Conservation (phyloP, 2,329 filamentous ascomycete species). For the Biscogniauxia sp. region DNA sequence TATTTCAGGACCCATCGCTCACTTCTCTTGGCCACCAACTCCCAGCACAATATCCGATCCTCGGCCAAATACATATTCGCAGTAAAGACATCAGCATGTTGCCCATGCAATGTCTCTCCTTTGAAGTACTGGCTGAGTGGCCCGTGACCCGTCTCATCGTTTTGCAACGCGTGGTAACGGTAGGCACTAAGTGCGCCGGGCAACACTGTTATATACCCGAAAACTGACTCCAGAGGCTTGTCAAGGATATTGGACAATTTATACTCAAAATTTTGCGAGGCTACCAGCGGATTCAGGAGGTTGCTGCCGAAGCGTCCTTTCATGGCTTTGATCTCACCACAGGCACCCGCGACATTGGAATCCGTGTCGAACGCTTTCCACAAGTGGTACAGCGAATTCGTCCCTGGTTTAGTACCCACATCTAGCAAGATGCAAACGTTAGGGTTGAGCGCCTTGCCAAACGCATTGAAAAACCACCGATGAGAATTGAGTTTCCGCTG, state of each 20-base stretch:
- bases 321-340: conserved; percentile 99
- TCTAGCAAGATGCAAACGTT: conserved; percentile 97
- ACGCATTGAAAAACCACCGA: conserved; percentile 99
- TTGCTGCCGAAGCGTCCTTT: conserved; percentile 80
- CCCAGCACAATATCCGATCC: conserved; percentile 95
- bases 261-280: conserved; percentile 98
- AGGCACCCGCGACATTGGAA: conserved; percentile 94
- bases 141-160: conserved; percentile 91
- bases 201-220: conserved; percentile 95
- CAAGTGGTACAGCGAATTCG: conserved; percentile 90
- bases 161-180: conserved; percentile 89
- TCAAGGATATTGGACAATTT: conserved; percentile 99
- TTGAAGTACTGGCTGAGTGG: conserved; percentile 96
- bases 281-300: conserved; percentile 88
- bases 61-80: conserved; percentile 99
- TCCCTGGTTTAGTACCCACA: conserved; percentile 87
- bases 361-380: conserved; percentile 99
- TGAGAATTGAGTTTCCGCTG: conserved; percentile 97
- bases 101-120: conserved; percentile 87
- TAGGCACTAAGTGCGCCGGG: conserved; percentile 99
- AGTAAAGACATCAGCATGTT: conserved; percentile 92
- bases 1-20: conserved; percentile 98
- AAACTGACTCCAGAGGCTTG: conserved; percentile 94
- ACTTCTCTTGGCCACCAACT: conserved; percentile 89
- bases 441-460: conserved; percentile 86